These are phyloP conservation scores for Thelonectria olida DNA, from an alignment of 2,329 filamentous ascomycete species.

Conservation along the genomic window DNA sequence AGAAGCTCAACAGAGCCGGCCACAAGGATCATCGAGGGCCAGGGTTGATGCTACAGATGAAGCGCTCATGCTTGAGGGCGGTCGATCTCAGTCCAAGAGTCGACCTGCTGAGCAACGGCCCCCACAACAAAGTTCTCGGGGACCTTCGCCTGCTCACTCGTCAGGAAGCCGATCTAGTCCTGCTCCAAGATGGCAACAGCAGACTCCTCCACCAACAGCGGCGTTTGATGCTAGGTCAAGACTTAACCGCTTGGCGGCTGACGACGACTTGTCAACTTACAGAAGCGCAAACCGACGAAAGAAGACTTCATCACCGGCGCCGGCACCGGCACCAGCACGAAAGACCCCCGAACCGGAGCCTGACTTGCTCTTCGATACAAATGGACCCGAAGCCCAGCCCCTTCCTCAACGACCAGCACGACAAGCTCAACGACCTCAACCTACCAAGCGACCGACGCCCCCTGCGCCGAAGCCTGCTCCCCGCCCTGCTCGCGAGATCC, in stretches of 20 bases:
- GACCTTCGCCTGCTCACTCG: constrained; percentile 60
- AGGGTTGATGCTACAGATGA: constrained; percentile 68
- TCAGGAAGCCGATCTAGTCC: constrained; percentile 55
- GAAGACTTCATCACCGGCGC: constrained; percentile 59
- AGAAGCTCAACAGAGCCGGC: constrained; percentile 65
- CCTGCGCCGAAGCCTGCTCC: constrained; percentile 54
- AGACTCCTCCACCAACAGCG: constrained; percentile 48
- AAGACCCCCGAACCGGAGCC: constrained; percentile 55
- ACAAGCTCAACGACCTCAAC: constrained; percentile 51
- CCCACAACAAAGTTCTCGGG: constrained; percentile 50
- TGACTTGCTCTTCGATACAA: constrained; percentile 70
- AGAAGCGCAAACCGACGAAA: constrained; percentile 86
- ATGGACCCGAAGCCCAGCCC: constrained; percentile 47
- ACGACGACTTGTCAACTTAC: constrained; percentile 87
- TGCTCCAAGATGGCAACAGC: constrained; percentile 69
- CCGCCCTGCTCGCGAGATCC: constrained; percentile 67
- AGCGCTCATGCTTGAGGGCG: constrained; percentile 81
- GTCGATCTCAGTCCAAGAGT: constrained; percentile 48
- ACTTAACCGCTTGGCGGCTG: constrained; percentile 76
- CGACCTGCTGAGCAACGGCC: constrained; percentile 40
- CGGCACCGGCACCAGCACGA: constrained; percentile 53
- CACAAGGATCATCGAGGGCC: constrained; percentile 44
- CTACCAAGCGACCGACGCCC: constrained; percentile 44
- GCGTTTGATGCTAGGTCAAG: constrained; percentile 56
- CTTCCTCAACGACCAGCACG: constrained; percentile 50